A percentile compares a stretch with the other conserved stretches of the same genome.
These are phyloP conservation scores for Castanea sativa DNA, from an alignment of 306 rosid genomes.

Conservation along the genomic window DNA sequence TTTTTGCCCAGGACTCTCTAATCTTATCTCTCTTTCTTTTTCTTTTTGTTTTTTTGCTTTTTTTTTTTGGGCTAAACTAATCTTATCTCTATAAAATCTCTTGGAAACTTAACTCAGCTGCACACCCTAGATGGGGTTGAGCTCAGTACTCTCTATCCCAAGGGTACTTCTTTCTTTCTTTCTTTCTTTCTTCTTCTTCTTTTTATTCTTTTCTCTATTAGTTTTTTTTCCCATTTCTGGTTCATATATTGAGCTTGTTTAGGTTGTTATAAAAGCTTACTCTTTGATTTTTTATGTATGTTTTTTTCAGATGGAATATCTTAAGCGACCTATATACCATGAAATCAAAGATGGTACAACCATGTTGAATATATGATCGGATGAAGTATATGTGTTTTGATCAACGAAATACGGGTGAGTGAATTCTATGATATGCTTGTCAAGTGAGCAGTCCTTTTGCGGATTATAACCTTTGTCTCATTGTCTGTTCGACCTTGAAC, in stretches of 20 bases:
- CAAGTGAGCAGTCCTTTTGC: slow-evolving; percentile 32
- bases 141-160: no score
- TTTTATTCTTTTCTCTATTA: background rate
- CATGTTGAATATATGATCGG: background rate
- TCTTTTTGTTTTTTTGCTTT: no score
- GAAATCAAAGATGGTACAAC: background rate
- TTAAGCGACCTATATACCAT: background rate
- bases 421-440: slow-evolving; percentile 31
- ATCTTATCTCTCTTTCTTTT: no score
- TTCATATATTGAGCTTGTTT: background rate
- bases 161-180: no score
- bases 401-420: slow-evolving; percentile 25
- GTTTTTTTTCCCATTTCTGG: no score
- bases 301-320: background rate
- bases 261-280: background rate
- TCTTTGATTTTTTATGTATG: background rate
- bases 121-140: background rate
- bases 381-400: background rate
- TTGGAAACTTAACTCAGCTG: background rate
- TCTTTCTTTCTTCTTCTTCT: background rate
- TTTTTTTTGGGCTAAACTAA: no score
- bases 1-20: background rate
- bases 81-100: slow-evolving; percentile 22
- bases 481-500: slow-evolving; percentile 44
- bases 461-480: slow-evolving; percentile 24